These are phyloP conservation scores for Podaxis pistillaris DNA, from an alignment of 768 basidiomycete genomes.

Conservation along the genomic window DNA sequence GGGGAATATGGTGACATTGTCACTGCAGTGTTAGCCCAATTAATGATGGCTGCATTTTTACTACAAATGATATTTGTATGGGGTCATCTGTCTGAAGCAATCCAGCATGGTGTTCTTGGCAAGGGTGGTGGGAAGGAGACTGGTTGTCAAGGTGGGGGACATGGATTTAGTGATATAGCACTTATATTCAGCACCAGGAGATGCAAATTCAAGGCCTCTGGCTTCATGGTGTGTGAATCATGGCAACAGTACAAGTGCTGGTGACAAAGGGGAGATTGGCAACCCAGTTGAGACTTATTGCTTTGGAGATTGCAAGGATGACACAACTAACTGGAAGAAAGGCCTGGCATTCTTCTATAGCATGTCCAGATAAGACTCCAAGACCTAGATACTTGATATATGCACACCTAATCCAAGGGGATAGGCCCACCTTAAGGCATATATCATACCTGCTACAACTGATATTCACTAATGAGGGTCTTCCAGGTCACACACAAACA, in stretches of 20 bases:
- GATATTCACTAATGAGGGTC: not conserved
- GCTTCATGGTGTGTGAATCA: conserved; percentile 15
- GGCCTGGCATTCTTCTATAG: conserved; percentile 22
- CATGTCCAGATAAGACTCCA: conserved; percentile 23
- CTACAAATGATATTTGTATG: not conserved
- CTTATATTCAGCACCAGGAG: conserved; percentile 31
- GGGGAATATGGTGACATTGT: conserved; percentile 21
- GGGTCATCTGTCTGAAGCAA: conserved; percentile 29
- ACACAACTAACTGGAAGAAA: conserved; percentile 27
- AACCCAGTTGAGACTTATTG: conserved; percentile 18
- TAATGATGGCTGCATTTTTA: conserved; percentile 22
- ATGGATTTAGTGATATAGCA: conserved; percentile 25
- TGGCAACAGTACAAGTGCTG: not conserved
- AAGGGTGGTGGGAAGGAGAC: conserved; percentile 35
- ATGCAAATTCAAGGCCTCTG: conserved; percentile 27
- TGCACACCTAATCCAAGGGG: not conserved
- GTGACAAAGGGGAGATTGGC: conserved; percentile 13
- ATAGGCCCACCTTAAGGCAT: not conserved
- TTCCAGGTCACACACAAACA: not conserved
- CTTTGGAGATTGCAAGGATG: conserved; percentile 19
- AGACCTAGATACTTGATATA: not conserved
- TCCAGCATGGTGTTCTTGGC: conserved; percentile 24
- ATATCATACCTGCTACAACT: not conserved
- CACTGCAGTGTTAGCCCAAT: conserved; percentile 34
- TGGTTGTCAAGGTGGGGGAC: conserved; percentile 14